Conservation (phyloP, 2,329 filamentous ascomycete species). For the Cladosporium halotolerans region DNA sequence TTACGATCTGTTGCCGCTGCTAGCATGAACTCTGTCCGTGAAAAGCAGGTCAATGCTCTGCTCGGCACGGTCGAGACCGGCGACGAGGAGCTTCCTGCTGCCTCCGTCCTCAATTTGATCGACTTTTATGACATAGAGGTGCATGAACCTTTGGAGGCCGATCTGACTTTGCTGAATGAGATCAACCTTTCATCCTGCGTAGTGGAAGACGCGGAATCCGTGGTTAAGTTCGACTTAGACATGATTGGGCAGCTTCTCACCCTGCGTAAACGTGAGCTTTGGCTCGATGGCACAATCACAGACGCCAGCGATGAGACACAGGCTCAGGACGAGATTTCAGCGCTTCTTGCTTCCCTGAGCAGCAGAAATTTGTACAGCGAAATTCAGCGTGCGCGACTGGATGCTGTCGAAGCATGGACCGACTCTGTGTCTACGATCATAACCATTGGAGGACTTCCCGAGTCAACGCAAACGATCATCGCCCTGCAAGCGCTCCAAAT, state of each 20-base stretch:
- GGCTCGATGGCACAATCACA: slow-evolving; percentile 32
- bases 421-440: slow-evolving; percentile 79
- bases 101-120: slow-evolving; percentile 84
- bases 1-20: slow-evolving; percentile 58
- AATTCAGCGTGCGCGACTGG: slow-evolving; percentile 51
- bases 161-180: slow-evolving; percentile 57
- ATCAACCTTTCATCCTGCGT: slow-evolving; percentile 62
- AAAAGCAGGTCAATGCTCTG: slow-evolving; percentile 54
- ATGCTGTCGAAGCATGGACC: slow-evolving; percentile 74
- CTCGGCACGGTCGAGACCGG: slow-evolving; percentile 67
- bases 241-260: slow-evolving; percentile 69
- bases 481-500: slow-evolving; percentile 81
- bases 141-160: slow-evolving; percentile 38
- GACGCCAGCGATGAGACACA: slow-evolving; percentile 28
- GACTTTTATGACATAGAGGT: slow-evolving; percentile 74
- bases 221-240: slow-evolving; percentile 59
- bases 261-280: slow-evolving; percentile 57
- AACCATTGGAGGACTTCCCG: slow-evolving; percentile 71
- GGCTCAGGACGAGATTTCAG: slow-evolving; percentile 54
- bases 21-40: slow-evolving; percentile 45
- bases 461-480: slow-evolving; percentile 63
- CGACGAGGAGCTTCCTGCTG: slow-evolving; percentile 58
- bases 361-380: slow-evolving; percentile 59
- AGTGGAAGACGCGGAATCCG: slow-evolving; percentile 53
- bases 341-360: slow-evolving; percentile 55